Evolutionary conservation across 352 stramenopile species (phyloP).

Genomic region (Pythium plurisporium): DNA sequence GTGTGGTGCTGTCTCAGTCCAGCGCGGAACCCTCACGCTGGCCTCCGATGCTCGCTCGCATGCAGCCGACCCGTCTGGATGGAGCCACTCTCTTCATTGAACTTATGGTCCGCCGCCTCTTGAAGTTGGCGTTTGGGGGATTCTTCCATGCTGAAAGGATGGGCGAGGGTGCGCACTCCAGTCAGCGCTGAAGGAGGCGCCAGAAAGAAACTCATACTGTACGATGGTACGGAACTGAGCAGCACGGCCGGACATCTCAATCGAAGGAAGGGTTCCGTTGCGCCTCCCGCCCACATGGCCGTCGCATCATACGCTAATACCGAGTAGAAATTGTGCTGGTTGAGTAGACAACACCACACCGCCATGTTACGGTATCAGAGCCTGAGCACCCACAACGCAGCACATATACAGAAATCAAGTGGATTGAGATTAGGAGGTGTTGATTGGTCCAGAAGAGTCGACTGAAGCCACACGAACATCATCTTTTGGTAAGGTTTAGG

Average conservation of each 20-base stretch:
- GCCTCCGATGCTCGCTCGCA: not conserved
- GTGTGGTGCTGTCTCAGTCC: not conserved
- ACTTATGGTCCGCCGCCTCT: not conserved
- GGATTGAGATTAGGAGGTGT: not conserved
- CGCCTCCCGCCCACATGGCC: too few species aligned
- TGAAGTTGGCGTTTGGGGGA: conserved; percentile 1
- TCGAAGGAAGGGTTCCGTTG: not conserved
- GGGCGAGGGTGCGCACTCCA: not conserved
- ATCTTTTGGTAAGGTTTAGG: not conserved
- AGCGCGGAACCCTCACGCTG: not conserved
- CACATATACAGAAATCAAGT: not conserved
- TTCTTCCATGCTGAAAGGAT: conserved; percentile 3
- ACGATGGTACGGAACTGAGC: not conserved
- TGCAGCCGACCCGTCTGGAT: not conserved
- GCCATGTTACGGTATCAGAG: too few species aligned
- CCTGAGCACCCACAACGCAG: not conserved
- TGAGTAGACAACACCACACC: not conserved
- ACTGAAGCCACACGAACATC: not conserved
- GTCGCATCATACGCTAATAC: too few species aligned
- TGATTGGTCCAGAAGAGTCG: not conserved
- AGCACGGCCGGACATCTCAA: not conserved
- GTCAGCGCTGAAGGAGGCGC: not conserved
- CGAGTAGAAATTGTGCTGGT: not conserved
- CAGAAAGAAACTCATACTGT: conserved; percentile 2
- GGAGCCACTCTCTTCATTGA: conserved; percentile 4